Percentiles rank a stretch among this genome's conserved stretches.
Conservation (phyloP, 2,329 filamentous ascomycete genomes). For the Aspergillus sp. region DNA sequence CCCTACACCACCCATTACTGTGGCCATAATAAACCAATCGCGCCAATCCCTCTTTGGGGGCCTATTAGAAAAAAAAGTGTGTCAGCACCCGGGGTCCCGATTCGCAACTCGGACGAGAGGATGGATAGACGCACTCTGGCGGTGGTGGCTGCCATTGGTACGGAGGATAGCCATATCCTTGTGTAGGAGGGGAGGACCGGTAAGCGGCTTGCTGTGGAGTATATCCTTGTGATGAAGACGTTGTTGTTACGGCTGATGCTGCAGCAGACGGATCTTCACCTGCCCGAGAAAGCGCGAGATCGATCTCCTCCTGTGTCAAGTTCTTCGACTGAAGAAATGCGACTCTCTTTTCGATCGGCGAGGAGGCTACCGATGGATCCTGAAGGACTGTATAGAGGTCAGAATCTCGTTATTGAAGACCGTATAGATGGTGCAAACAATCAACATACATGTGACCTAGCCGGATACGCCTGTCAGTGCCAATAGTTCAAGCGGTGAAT, state of each 20-base stretch:
- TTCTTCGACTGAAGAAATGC: conserved; percentile 96
- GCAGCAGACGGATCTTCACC: conserved; percentile 52
- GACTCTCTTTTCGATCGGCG: conserved; percentile 86
- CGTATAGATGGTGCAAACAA: neutral
- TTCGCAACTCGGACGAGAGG: neutral
- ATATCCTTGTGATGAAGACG: conserved; percentile 45
- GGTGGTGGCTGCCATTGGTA: conserved; percentile 51
- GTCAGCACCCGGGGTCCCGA: neutral
- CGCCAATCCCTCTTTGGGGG: conserved; percentile 85
- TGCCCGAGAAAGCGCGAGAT: conserved; percentile 69
- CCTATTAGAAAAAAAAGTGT: conserved; percentile 14
- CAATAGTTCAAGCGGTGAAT: conserved; percentile 14
- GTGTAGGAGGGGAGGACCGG: conserved; percentile 36
- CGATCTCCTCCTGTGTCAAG: conserved; percentile 91
- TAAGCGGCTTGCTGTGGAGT: conserved; percentile 34
- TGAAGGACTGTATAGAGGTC: conserved; percentile 62
- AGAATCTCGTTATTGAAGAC: conserved; percentile 4
- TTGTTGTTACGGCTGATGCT: conserved; percentile 36
- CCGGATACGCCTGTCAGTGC: conserved; percentile 16
- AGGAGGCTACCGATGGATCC: conserved; percentile 82
- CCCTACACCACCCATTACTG: conserved; percentile 78
- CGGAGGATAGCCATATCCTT: conserved; percentile 45
- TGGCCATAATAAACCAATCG: conserved; percentile 99
- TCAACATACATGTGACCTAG: conserved; percentile 47
- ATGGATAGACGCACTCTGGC: conserved; percentile 41